Conservation (phyloP, 106 monocot species). For the Dioscorea alata region DNA sequence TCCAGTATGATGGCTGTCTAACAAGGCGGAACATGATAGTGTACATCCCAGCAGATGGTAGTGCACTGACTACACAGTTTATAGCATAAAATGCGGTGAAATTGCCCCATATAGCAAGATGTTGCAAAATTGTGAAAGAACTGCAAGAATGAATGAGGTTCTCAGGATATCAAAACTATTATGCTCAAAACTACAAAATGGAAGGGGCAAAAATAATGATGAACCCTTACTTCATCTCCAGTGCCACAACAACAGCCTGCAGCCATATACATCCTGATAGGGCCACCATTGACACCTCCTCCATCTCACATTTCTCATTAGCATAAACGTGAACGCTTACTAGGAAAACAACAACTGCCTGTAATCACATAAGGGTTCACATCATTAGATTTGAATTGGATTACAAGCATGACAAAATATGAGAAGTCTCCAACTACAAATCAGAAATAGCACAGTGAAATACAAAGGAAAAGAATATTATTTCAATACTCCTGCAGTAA, state of each 20-base stretch:
- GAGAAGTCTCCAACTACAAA: no score
- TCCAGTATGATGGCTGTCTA: slow-evolving; percentile 80
- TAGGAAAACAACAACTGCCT: slow-evolving; percentile 83
- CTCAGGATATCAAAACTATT: background rate
- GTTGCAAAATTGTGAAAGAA: slow-evolving; percentile 83
- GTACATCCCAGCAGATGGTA: slow-evolving; percentile 79
- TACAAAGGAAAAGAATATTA: no score
- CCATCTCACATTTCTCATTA: slow-evolving; percentile 84
- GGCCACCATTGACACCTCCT: slow-evolving; percentile 97
- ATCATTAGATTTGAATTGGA: no score
- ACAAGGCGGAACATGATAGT: slow-evolving; percentile 92
- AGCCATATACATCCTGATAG: slow-evolving; percentile 98
- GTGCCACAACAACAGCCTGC: slow-evolving; percentile 79
- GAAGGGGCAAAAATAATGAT: background rate
- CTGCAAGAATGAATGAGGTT: slow-evolving; percentile 29
- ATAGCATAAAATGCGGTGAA: slow-evolving; percentile 69
- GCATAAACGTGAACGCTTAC: slow-evolving; percentile 71
- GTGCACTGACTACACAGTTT: slow-evolving; percentile 58
- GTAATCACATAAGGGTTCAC: slow-evolving; percentile 4
- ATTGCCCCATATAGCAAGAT: slow-evolving; percentile 93
- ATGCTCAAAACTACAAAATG: background rate
- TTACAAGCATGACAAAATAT: no score
- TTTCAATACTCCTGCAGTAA: no score
- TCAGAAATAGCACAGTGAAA: no score
- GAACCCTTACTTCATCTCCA: slow-evolving; percentile 79